These are phyloP conservation scores for Fusarium newnesense DNA, from an alignment of 2,329 filamentous ascomycete genomes.

Conservation along the genomic window DNA sequence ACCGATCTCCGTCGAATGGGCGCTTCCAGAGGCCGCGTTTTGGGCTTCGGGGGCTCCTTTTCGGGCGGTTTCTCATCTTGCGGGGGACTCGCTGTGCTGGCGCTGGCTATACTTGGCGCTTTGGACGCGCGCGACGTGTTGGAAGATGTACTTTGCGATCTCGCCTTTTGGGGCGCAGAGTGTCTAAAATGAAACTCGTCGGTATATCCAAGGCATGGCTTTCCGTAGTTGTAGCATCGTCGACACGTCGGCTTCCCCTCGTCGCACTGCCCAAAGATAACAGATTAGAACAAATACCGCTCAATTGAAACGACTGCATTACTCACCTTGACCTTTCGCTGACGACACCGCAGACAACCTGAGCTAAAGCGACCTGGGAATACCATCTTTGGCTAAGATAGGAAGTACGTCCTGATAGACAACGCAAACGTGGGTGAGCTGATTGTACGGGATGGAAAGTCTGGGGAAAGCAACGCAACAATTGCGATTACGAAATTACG, in stretches of 20 bases:
- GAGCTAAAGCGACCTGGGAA: conserved; percentile 47
- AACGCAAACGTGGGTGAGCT: not conserved
- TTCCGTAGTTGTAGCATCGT: conserved; percentile 48
- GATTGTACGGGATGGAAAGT: not conserved
- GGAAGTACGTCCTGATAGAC: not conserved
- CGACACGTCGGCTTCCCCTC: conserved; percentile 48
- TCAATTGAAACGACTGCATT: not conserved
- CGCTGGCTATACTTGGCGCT: not conserved
- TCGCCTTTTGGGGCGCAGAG: conserved; percentile 10
- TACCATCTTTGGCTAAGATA: conserved; percentile 36
- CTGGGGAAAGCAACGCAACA: conserved; percentile 5
- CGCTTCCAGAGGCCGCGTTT: not conserved
- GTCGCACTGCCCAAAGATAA: conserved; percentile 41
- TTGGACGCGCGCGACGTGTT: not conserved
- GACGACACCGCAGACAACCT: conserved; percentile 45
- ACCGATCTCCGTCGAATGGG: not conserved
- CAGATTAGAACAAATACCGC: not conserved
- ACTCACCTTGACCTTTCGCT: conserved; percentile 47
- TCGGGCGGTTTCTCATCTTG: not conserved
- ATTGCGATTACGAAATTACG: conserved; percentile 2
- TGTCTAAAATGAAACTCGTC: conserved; percentile 50
- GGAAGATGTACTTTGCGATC: not conserved
- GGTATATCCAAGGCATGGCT: conserved; percentile 48
- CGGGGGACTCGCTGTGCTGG: not conserved
- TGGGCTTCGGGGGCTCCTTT: not conserved